Percentiles rank a stretch among this genome's conserved stretches.
phyloP scores from a whole-genome alignment of 495 filamentous ascomycete species.

The Penicillium antarcticum region DNA sequence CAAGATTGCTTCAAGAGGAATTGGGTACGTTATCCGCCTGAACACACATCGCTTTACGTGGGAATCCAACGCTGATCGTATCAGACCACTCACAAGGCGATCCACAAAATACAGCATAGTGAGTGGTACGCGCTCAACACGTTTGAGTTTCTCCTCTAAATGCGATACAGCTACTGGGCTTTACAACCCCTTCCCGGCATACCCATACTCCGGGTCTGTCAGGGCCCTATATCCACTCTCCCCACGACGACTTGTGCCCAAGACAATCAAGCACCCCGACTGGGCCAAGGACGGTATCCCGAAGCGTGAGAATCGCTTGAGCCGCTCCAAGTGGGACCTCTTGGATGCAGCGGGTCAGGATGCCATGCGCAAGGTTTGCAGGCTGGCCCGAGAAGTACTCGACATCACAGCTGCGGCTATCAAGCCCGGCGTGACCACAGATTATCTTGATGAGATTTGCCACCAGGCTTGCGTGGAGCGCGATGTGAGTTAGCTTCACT shows the following conservation, averaged over 20 bases:
- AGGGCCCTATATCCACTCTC: slow-evolving; percentile 77
- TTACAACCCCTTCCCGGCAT: slow-evolving; percentile 78
- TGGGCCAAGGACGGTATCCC: slow-evolving; percentile 69
- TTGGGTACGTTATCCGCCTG: slow-evolving; percentile 59
- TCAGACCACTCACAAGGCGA: slow-evolving; percentile 67
- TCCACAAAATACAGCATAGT: slow-evolving; percentile 36
- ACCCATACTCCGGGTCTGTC: slow-evolving; percentile 65
- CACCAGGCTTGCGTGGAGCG: slow-evolving; percentile 79
- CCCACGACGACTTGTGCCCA: slow-evolving; percentile 56
- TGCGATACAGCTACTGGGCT: slow-evolving; percentile 64
- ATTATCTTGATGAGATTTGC: slow-evolving; percentile 78
- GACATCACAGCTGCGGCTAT: slow-evolving; percentile 71
- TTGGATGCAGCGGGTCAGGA: slow-evolving; percentile 61
- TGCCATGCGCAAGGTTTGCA: slow-evolving; percentile 78
- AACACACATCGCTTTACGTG: no score
- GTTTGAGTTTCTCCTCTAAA: slow-evolving; percentile 56
- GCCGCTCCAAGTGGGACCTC: slow-evolving; percentile 61
- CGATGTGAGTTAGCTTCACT: slow-evolving; percentile 50
- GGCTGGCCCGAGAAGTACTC: slow-evolving; percentile 69
- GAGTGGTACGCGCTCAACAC: slow-evolving; percentile 42
- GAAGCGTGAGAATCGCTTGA: slow-evolving; percentile 55
- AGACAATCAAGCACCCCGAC: slow-evolving; percentile 67
- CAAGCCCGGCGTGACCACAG: slow-evolving; percentile 73
- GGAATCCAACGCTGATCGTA: slow-evolving; percentile 59
- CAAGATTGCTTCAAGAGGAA: slow-evolving; percentile 91